Conservation (phyloP, 768 basidiomycete species). For the Naganishia antarctica region DNA sequence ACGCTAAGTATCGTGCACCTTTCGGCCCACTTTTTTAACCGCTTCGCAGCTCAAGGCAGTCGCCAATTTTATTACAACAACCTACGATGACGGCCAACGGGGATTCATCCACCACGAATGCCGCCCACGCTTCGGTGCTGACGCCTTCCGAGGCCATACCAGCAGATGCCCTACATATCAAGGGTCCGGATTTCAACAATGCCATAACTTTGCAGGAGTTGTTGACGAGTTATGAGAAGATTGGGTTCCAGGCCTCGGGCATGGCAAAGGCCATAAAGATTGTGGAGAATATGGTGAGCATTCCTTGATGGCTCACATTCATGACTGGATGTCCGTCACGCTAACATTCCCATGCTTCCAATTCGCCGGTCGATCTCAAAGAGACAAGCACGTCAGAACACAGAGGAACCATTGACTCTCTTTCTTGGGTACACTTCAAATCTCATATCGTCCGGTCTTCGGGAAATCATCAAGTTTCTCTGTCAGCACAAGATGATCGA, state of each 20-base stretch:
- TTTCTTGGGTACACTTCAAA: constrained; percentile 99
- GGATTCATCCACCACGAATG: constrained; percentile 13
- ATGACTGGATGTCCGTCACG: too few relatives aligned
- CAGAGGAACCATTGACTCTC: constrained; percentile 70
- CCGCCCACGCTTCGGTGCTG: constrained; percentile 43
- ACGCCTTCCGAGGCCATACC: constrained; percentile 43
- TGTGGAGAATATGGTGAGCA: constrained; percentile 82
- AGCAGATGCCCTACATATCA: constrained; percentile 53
- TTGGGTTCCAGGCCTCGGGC: constrained; percentile 96
- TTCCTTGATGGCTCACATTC: not conserved
- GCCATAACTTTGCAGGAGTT: constrained; percentile 63
- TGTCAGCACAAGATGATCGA: constrained; percentile 88
- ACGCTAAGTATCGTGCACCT: too few relatives aligned
- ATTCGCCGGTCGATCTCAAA: too few relatives aligned
- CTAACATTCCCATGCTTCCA: too few relatives aligned
- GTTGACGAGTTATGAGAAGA: constrained; percentile 73
- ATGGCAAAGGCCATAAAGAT: constrained; percentile 81
- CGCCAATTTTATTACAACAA: too few relatives aligned
- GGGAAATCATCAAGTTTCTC: constrained; percentile 85
- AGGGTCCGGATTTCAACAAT: constrained; percentile 83
- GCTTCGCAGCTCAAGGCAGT: too few relatives aligned
- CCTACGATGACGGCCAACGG: not conserved
- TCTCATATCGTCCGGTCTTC: constrained; percentile 91
- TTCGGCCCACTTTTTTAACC: not conserved
- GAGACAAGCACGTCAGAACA: constrained; percentile 76